Conservation (phyloP, 306 rosid species). For the Sindora glabra region DNA sequence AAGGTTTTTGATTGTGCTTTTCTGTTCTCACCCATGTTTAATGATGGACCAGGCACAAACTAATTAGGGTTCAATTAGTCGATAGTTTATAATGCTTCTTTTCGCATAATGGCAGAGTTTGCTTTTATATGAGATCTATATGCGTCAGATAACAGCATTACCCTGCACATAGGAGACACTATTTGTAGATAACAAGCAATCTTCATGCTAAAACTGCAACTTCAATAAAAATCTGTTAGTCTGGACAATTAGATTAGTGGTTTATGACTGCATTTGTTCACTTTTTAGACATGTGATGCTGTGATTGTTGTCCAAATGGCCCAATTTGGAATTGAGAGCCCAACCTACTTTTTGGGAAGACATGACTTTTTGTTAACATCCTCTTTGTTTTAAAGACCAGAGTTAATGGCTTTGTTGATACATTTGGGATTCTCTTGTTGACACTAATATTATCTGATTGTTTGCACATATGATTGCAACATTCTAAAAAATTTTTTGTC, state of each 20-base stretch:
- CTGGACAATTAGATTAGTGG: too few relatives aligned
- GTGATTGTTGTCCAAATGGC: not conserved
- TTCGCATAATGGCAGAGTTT: too few relatives aligned
- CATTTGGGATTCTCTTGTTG: conserved; percentile 3
- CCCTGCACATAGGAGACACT: too few relatives aligned
- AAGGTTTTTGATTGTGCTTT: not conserved
- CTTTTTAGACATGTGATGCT: not conserved
- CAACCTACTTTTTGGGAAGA: not conserved
- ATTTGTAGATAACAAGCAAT: too few relatives aligned
- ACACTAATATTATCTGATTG: not conserved
- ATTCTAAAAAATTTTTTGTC: not conserved
- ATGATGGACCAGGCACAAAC: not conserved
- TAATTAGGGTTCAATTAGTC: not conserved
- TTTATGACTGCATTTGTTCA: too few relatives aligned
- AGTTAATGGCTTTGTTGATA: not conserved
- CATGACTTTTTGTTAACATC: too few relatives aligned
- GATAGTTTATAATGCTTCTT: not conserved
- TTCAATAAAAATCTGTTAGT: too few relatives aligned
- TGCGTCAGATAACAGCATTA: too few relatives aligned
- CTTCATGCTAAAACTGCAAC: too few relatives aligned
- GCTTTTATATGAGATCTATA: too few relatives aligned
- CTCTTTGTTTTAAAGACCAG: not conserved
- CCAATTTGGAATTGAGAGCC: not conserved
- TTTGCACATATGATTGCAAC: conserved; percentile 6
- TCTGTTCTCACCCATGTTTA: not conserved